These are phyloP conservation scores for Quercus agrifolia DNA, from an alignment of 306 rosid species.

Conservation along the genomic window DNA sequence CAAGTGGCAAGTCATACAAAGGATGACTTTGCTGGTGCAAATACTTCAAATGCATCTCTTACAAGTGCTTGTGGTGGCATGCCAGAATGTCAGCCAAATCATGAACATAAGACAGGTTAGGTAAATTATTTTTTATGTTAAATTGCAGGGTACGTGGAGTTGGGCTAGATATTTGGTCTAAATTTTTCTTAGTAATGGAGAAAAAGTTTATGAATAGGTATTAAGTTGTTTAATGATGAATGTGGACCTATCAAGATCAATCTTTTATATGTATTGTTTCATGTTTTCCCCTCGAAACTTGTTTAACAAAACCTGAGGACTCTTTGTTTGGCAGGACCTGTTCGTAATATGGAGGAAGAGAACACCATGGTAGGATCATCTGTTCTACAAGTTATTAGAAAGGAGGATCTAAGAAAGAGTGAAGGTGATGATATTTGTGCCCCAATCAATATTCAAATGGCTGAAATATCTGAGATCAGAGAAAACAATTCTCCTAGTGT, in stretches of 20 bases:
- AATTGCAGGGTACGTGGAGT: background rate
- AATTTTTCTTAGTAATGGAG: background rate
- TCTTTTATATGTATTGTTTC: background rate
- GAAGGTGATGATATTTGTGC: conserved; percentile 23
- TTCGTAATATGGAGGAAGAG: conserved; percentile 30
- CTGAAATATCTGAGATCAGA: conserved; percentile 26
- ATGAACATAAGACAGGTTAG: conserved; percentile 39
- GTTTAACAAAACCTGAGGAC: conserved; percentile 11
- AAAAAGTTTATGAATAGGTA: background rate
- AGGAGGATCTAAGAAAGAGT: conserved; percentile 19
- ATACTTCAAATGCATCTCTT: conserved; percentile 20
- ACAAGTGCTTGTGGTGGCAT: conserved; percentile 28
- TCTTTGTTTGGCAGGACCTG: conserved; percentile 38
- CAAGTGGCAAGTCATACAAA: conserved; percentile 23
- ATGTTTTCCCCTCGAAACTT: conserved; percentile 4
- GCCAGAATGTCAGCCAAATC: conserved; percentile 22
- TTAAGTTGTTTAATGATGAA: conserved; percentile 3
- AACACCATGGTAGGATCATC: conserved; percentile 17
- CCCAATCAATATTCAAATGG: conserved; percentile 19
- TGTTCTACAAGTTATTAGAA: conserved; percentile 18
- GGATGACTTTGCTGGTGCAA: conserved; percentile 24
- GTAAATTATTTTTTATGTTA: background rate
- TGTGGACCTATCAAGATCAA: background rate
- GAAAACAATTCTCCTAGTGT: conserved; percentile 25
- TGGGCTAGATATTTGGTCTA: conserved; percentile 3